Base-by-base conservation (phyloP, 495 filamentous ascomycete genomes). In the Aspergillus carlsbadensis region DNA sequence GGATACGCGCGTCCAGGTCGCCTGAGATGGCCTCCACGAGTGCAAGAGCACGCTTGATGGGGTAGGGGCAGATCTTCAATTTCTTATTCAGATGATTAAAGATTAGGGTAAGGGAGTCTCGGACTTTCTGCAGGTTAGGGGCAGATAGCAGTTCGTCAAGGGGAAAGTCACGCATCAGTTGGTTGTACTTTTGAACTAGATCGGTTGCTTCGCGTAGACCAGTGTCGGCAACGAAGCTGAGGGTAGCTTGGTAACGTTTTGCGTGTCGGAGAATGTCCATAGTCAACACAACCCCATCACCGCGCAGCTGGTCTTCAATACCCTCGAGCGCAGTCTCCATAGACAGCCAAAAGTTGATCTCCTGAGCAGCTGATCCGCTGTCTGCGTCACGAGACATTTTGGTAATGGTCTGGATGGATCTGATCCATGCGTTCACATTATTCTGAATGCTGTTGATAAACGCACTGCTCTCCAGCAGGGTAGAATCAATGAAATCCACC, bases 21-120 rank as follows among this genome's bases (percentile, higher is more conserved):
- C 84, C 89, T 10, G 94, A 99, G 43, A 99, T 98, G n/a, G 95
- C 91, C 70, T 96, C 90, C 11, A 98, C 94, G n/a, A 99, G 82
- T 24, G 91, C 90, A 57, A 99, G 80, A 10, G 94, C 92, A 55
- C 94, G 85, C 58, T 85, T 85, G 60, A 99, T 90, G 2, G 94
- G 94, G 66, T 99, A 99, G 5, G 91, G 90, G 53, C 88, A 96
- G 43, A 96, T 89, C 62, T 93, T 87, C 65, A 98, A 77, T 76
- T 98, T 98, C 78, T 94, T 96, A 76, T 97, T 98, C 60, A 98
- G 80, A 70, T 99, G 94, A 29, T 72, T 79, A 73, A 99, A 98
- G 56, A 98, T 94, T 47, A 89, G 78, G 48, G 84, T 80, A 48
- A 98, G 82, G 4, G 95, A 88, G 56, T 97, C 91, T 65, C 92